Conservation (phyloP, 805 yeast genomes). For the Candida pini region DNA sequence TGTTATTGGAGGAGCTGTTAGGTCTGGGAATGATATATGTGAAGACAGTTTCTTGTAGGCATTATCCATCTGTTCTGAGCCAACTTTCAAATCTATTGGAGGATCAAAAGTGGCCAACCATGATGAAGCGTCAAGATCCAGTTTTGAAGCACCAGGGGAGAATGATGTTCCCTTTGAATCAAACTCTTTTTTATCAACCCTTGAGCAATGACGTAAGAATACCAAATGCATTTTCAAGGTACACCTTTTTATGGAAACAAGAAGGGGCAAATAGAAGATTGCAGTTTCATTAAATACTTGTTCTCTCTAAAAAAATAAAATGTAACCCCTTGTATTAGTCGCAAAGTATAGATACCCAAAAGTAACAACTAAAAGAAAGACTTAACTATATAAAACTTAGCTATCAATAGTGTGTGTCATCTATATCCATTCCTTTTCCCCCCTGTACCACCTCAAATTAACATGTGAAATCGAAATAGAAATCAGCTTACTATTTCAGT, state of each 20-base stretch:
- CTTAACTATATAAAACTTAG: no score
- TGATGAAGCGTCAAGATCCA: constrained; percentile 17
- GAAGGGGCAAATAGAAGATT: no score
- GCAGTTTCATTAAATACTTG: no score
- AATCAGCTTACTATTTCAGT: neutral
- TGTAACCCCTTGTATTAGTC: no score
- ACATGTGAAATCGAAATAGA: no score
- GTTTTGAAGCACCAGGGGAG: neutral
- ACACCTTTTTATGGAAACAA: no score
- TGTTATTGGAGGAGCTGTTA: neutral
- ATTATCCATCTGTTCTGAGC: constrained; percentile 23
- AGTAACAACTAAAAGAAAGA: no score
- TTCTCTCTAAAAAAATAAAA: no score
- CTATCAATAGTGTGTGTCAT: no score
- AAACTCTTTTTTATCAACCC: constrained; percentile 25
- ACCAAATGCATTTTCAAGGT: constrained; percentile 30
- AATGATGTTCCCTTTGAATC: neutral
- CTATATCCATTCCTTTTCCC: no score
- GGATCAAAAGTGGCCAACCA: constrained; percentile 34
- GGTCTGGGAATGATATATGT: constrained; percentile 14
- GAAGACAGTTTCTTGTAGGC: constrained; percentile 23
- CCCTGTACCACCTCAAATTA: no score
- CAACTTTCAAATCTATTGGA: constrained; percentile 23
- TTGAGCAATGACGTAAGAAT: constrained; percentile 28
- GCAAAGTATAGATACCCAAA: no score